Evolutionary conservation across 2,329 filamentous ascomycete species (phyloP).

Genomic region (Fusarium mangiferae): DNA sequence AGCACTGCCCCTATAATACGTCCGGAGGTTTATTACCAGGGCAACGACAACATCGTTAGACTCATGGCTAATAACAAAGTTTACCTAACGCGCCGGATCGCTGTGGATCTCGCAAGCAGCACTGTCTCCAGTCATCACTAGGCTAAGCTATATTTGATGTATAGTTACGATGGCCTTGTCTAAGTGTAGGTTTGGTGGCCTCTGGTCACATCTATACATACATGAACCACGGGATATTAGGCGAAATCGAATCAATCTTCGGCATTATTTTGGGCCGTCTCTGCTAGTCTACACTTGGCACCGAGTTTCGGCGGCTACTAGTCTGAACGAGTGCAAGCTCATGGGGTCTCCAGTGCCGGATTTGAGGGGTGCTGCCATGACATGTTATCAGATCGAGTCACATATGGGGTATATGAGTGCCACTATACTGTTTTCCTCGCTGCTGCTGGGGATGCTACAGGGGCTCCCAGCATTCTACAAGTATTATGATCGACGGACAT

Average conservation of each 20-base stretch:
- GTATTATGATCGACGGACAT: slow-evolving; percentile 16
- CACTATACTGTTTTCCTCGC: slow-evolving; percentile 4
- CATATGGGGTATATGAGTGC: slow-evolving; percentile 14
- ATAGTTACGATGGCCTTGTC: neutral
- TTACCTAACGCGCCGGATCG: neutral
- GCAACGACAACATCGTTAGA: neutral
- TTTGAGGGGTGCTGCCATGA: slow-evolving; percentile 14
- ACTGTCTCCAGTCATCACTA: neutral
- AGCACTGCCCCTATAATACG: neutral
- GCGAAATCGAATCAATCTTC: slow-evolving; percentile 1
- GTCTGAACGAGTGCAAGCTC: neutral
- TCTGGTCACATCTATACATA: neutral
- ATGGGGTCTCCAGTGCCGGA: slow-evolving; percentile 6
- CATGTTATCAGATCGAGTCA: slow-evolving; percentile 22
- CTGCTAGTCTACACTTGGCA: slow-evolving; percentile 3
- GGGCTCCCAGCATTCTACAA: slow-evolving; percentile 6
- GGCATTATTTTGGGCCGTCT: slow-evolving; percentile 8
- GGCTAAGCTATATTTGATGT: slow-evolving; percentile 12
- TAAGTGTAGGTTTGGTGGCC: neutral
- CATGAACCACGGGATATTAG: slow-evolving; percentile 2
- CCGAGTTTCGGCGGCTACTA: neutral
- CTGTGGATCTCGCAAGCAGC: neutral
- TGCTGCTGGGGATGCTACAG: slow-evolving; percentile 9
- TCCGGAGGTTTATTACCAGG: neutral
- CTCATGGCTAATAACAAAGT: slow-evolving; percentile 1